phyloP scores from a whole-genome alignment of 2,329 filamentous ascomycete species.

The Metarhizium album region DNA sequence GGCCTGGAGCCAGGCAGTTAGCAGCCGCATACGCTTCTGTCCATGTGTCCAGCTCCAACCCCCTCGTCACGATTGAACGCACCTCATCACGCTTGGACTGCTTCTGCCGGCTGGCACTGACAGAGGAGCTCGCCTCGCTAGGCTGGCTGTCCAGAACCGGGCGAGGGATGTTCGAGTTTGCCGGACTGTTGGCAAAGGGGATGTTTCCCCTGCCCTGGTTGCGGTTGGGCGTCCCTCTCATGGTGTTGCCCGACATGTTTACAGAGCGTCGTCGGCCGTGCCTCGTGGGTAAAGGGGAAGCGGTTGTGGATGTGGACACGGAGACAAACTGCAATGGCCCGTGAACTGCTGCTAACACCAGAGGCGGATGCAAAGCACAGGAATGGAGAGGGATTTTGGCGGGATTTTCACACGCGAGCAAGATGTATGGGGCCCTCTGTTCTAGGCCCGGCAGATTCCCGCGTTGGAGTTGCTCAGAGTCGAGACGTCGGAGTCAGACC shows the following conservation, averaged over 20 bases:
- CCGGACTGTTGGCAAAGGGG: constrained; percentile 51
- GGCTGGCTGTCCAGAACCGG: constrained; percentile 54
- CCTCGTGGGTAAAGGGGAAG: not conserved
- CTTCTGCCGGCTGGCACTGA: constrained; percentile 92
- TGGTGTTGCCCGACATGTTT: constrained; percentile 49
- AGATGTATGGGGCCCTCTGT: not conserved
- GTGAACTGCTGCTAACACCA: not conserved
- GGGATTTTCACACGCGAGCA: constrained; percentile 1
- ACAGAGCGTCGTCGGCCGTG: constrained; percentile 1
- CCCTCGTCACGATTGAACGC: constrained; percentile 23
- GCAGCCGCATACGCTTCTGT: not conserved
- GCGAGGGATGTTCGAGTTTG: constrained; percentile 57
- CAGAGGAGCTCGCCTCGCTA: constrained; percentile 54
- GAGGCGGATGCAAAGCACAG: not conserved
- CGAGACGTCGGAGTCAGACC: too few species aligned
- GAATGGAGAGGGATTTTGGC: not conserved
- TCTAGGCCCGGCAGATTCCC: constrained; percentile 7
- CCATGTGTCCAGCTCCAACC: not conserved
- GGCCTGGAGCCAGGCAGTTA: constrained; percentile 46
- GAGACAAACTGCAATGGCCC: not conserved
- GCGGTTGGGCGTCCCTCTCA: constrained; percentile 59
- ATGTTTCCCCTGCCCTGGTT: constrained; percentile 46
- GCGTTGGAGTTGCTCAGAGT: not conserved
- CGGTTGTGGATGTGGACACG: not conserved
- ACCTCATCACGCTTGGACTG: constrained; percentile 99